Conservation (phyloP, 176 grass and related monocot species). For the Bothriochloa decipiens region DNA sequence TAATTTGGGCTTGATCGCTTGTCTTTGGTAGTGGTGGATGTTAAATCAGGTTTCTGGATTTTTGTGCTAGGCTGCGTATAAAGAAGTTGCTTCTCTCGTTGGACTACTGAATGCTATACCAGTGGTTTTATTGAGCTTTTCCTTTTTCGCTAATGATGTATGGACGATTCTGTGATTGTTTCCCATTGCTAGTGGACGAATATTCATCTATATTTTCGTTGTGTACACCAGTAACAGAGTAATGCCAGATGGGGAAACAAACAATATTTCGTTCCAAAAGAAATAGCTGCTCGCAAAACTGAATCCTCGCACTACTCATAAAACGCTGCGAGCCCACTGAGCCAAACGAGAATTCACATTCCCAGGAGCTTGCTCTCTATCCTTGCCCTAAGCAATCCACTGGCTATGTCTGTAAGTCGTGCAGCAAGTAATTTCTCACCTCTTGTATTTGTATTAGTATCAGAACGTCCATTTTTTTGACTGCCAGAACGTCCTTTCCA, state of each 20-base stretch:
- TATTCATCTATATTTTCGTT: background rate
- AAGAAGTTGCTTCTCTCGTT: background rate
- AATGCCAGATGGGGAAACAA: background rate
- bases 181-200: no score
- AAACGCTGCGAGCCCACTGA: no score
- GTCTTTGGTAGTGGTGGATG: background rate
- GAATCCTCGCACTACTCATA: background rate
- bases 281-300: background rate
- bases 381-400: slow-evolving; percentile 43
- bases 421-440: slow-evolving; percentile 54
- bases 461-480: background rate
- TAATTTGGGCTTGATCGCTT: background rate
- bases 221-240: background rate
- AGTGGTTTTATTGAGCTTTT: background rate
- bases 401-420: slow-evolving; percentile 60
- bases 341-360: no score
- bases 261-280: no score
- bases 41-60: slow-evolving; percentile 15
- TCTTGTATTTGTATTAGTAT: background rate
- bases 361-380: no score
- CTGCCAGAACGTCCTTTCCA: no score
- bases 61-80: background rate
- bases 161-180: background rate
- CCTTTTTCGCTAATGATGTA: background rate
- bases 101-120: background rate